Base-by-base conservation (phyloP, 805 yeast species). In the Pichia insulana region DNA sequence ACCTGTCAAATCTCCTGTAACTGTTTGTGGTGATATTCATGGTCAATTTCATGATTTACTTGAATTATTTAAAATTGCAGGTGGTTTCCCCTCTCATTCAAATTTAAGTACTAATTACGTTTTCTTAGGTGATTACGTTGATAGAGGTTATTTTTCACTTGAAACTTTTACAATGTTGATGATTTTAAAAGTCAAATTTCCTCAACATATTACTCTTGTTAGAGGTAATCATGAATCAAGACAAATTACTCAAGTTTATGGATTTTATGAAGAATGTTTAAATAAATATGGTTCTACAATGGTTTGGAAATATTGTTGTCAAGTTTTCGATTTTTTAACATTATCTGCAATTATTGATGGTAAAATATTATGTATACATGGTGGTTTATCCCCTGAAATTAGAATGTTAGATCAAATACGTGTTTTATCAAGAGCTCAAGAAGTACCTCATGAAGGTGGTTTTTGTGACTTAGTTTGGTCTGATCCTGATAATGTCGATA, bases 381-480 rank as follows among this genome's bases (percentile, higher is more conserved):
- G 98, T 45, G 98, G 98, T 6, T 71, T 90, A 43, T 85, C 96
- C 12, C 98, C 98, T 2, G 97, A 92, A 63, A 89, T 90, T 49
- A 77, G 97, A 61, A 89, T 92, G 95, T 72, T 90, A 51, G 98
- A 90, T 62, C 98, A 90, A 64, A 88, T 90, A 51, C 72, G 97
- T 55, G 97, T 90, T 16, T 69, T 90, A 44, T 83, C 92, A 41
- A 74, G 98, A 57, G 97, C 97, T 3, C 97, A 90, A 64, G 97
- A 90, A 64, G 96, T 90, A 37, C 98, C 98, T 3, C 97, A 92
- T 61, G 98, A 90, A 66, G 98, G 98, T 53, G 97, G 97, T 2
- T 90, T 90, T 62, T 92, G 97, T 59, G 98, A 90, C 63, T 74
- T 90, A 55, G 89, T 90, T 32, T 90, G 98, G 98, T 82, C 94